A percentile compares a stretch with the other conserved stretches of the same genome.
Evolutionary conservation across 2,329 filamentous ascomycete species (phyloP).

Genomic region (Microascus cirrosus): DNA sequence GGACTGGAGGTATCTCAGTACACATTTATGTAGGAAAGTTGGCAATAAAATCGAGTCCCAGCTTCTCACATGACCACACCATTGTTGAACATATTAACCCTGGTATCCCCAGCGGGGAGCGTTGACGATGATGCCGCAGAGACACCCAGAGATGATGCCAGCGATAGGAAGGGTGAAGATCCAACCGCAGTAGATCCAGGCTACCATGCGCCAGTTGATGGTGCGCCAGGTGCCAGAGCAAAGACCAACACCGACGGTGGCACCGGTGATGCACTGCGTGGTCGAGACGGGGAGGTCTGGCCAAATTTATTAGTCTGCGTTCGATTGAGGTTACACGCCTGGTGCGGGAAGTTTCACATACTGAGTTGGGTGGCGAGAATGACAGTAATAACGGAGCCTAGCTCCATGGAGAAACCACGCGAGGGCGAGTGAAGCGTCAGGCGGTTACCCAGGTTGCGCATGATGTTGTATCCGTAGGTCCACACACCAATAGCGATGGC

Average conservation of each 20-base stretch:
- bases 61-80: neutral
- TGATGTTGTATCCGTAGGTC: constrained; percentile 54
- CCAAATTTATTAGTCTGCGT: constrained; percentile 9
- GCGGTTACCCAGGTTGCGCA: constrained; percentile 50
- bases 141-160: constrained; percentile 43
- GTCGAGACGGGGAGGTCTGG: constrained; percentile 49
- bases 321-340: neutral
- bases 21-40: neutral
- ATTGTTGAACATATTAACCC: neutral
- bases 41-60: neutral
- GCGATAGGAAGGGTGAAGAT: constrained; percentile 47
- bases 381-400: constrained; percentile 50
- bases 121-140: constrained; percentile 54
- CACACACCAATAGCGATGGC: constrained; percentile 44
- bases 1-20: neutral
- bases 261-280: constrained; percentile 53
- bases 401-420: constrained; percentile 48
- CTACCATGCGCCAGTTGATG: constrained; percentile 53
- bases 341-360: constrained; percentile 17
- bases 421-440: constrained; percentile 52
- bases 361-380: constrained; percentile 49
- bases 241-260: constrained; percentile 51
- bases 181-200: constrained; percentile 49
- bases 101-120: constrained; percentile 35
- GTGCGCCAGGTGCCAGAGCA: constrained; percentile 46